Conservation (phyloP, 805 yeast genomes). For the Myxozyma nipponensis region DNA sequence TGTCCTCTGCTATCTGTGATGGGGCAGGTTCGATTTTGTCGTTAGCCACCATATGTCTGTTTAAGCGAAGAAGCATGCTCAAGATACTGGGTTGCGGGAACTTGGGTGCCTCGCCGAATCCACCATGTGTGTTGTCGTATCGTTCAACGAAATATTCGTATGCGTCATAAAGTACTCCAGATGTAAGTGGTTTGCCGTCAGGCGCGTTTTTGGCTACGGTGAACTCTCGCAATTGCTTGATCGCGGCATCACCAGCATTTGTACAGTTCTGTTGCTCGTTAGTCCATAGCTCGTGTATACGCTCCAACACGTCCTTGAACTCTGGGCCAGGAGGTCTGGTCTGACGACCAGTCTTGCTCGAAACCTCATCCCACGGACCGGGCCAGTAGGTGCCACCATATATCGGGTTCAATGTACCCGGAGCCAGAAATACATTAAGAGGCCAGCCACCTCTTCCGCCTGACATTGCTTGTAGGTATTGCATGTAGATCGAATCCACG, state of each 20-base stretch:
- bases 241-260: constrained; percentile 31
- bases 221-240: constrained; percentile 29
- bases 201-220: constrained; percentile 22
- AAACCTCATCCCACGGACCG: constrained; percentile 34
- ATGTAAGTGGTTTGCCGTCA: constrained; percentile 12
- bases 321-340: constrained; percentile 22
- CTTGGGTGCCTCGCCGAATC: constrained; percentile 39
- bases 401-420: constrained; percentile 37
- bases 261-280: constrained; percentile 31
- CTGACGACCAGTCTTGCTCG: constrained; percentile 15
- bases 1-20: background rate
- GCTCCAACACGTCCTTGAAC: constrained; percentile 34
- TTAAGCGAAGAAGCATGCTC: constrained; percentile 29
- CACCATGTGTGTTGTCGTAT: constrained; percentile 35
- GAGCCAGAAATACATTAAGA: constrained; percentile 39
- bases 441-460: constrained; percentile 41
- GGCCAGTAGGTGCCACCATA: constrained; percentile 42
- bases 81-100: constrained; percentile 37
- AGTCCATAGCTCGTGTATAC: constrained; percentile 36
- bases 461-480: constrained; percentile 38
- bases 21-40: constrained; percentile 18
- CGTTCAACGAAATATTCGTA: constrained; percentile 30
- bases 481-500: constrained; percentile 39
- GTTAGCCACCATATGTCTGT: constrained; percentile 4
- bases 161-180: constrained; percentile 25